phyloP scores from a whole-genome alignment of 2,329 filamentous ascomycete genomes.

The Incumbomyces delicatus region DNA sequence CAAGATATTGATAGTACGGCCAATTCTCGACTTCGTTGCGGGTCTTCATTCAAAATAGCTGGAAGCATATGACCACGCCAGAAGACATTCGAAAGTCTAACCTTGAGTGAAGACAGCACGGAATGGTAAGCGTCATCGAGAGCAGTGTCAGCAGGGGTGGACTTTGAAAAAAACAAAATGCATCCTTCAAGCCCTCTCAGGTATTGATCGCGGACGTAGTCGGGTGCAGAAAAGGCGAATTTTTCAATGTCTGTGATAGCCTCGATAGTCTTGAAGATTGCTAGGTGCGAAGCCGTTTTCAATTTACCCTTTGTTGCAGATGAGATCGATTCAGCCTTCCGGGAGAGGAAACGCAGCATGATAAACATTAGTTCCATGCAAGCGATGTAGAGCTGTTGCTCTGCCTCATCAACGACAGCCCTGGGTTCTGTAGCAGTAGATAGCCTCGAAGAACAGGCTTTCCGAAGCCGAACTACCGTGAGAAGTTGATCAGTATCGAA shows the following conservation, averaged over 20 bases:
- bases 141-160: neutral
- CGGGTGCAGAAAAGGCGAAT: neutral
- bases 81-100: slow-evolving; percentile 31
- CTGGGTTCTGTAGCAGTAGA: neutral
- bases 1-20: slow-evolving; percentile 29
- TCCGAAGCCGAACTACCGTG: slow-evolving; percentile 1
- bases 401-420: neutral
- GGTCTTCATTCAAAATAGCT: slow-evolving; percentile 22
- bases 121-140: neutral
- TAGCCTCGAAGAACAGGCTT: neutral
- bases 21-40: neutral
- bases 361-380: neutral
- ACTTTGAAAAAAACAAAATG: neutral
- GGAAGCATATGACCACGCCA: slow-evolving; percentile 39
- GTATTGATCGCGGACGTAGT: neutral
- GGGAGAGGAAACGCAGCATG: neutral
- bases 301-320: neutral
- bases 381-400: neutral
- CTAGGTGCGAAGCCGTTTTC: neutral
- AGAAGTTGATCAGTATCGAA: neutral
- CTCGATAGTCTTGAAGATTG: slow-evolving; percentile 4
- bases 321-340: too few relatives aligned
- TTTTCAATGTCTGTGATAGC: slow-evolving; percentile 1
- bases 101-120: neutral
- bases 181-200: neutral